Conservation (phyloP, 108 stramenopile species). For the Tribonema minus region DNA sequence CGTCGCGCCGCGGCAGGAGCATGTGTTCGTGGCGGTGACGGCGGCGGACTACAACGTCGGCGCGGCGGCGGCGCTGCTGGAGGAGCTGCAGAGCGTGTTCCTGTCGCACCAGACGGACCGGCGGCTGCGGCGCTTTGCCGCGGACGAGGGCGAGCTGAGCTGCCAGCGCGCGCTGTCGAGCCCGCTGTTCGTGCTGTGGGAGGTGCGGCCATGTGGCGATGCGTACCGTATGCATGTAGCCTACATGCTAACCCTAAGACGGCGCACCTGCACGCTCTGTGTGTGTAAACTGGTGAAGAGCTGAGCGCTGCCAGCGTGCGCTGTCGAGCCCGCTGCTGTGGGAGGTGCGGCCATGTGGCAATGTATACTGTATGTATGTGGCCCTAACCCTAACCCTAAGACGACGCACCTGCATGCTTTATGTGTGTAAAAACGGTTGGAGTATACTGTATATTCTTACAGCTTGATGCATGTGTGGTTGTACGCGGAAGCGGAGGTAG, state of each 20-base stretch:
- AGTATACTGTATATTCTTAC: too few species aligned
- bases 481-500: too few species aligned
- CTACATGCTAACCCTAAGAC: too few species aligned
- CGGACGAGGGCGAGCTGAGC: not conserved
- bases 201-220: too few species aligned
- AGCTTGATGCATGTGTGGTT: too few species aligned
- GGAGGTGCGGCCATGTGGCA: not conserved
- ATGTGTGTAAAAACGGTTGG: too few species aligned
- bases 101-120: not conserved
- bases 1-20: not conserved
- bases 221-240: too few species aligned
- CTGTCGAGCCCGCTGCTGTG: not conserved
- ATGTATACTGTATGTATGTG: too few species aligned
- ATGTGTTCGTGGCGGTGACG: not conserved
- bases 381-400: too few species aligned
- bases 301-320: not conserved
- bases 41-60: not conserved
- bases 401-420: too few species aligned
- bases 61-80: not conserved
- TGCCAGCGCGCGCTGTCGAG: not conserved
- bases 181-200: not conserved
- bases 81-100: not conserved
- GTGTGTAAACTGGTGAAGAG: too few species aligned
- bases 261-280: too few species aligned
- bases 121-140: not conserved